phyloP scores from a whole-genome alignment of 2,329 filamentous ascomycete species.

The Seiridium unicorne region DNA sequence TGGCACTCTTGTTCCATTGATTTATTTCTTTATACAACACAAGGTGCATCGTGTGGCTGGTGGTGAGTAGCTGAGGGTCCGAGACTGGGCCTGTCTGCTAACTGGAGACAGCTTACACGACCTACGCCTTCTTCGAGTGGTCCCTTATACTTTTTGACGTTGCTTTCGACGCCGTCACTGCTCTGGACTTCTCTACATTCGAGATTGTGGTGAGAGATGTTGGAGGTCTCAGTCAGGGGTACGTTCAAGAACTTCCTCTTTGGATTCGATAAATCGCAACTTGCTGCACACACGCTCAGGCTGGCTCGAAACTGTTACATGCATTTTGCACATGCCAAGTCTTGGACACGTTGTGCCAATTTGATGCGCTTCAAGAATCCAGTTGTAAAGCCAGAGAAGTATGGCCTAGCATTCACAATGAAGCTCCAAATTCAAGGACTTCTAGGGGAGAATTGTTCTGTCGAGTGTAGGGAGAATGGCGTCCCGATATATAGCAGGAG shows the following conservation, averaged over 20 bases:
- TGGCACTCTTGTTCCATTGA: slow-evolving; percentile 80
- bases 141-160: slow-evolving; percentile 91
- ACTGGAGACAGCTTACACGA: slow-evolving; percentile 78
- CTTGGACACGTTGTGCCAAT: too few relatives aligned
- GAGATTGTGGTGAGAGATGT: slow-evolving; percentile 87
- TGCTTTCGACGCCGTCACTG: slow-evolving; percentile 91
- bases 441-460: too few relatives aligned
- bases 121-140: slow-evolving; percentile 98
- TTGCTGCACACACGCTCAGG: slow-evolving; percentile 24
- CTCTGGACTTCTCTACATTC: slow-evolving; percentile 85
- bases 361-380: too few relatives aligned
- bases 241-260: slow-evolving; percentile 93
- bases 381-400: too few relatives aligned
- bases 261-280: slow-evolving; percentile 50
- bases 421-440: too few relatives aligned
- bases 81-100: neutral
- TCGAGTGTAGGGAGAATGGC: neutral
- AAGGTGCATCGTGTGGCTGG: slow-evolving; percentile 93
- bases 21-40: slow-evolving; percentile 98
- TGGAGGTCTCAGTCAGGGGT: slow-evolving; percentile 93
- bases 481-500: neutral
- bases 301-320: slow-evolving; percentile 9
- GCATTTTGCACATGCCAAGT: neutral
- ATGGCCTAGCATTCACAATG: too few relatives aligned
- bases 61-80: slow-evolving; percentile 58